Conservation (phyloP, 108 stramenopile genomes). For the Discostella pseudostelligera region DNA sequence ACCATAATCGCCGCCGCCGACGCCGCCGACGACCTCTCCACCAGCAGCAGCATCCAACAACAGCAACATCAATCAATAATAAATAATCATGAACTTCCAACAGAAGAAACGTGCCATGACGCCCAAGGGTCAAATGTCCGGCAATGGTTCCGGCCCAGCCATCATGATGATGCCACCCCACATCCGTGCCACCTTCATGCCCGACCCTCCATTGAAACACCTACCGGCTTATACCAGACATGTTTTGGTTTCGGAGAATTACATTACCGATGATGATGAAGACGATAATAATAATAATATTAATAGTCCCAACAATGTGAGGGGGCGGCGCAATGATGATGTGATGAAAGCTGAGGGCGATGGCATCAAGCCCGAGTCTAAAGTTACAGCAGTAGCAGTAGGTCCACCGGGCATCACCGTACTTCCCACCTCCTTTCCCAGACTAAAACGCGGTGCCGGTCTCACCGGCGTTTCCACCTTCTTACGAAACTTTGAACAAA, state of each 20-base stretch:
- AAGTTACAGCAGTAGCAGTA: not conserved
- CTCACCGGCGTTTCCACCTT: slow-evolving; percentile 55
- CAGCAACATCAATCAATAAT: not conserved
- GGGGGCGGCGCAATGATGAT: too few species aligned
- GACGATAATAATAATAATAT: slow-evolving; percentile 24
- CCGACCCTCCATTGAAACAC: slow-evolving; percentile 75
- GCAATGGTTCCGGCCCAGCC: slow-evolving; percentile 73
- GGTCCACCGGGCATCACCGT: slow-evolving; percentile 17
- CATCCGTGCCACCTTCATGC: slow-evolving; percentile 86
- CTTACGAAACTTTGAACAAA: slow-evolving; percentile 64
- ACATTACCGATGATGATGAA: slow-evolving; percentile 48
- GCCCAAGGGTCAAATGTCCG: slow-evolving; percentile 81
- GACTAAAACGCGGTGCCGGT: slow-evolving; percentile 26
- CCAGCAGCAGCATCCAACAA: too few species aligned
- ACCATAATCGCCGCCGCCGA: too few species aligned
- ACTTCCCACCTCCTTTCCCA: slow-evolving; percentile 38
- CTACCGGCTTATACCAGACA: slow-evolving; percentile 54
- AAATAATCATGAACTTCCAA: slow-evolving; percentile 29
- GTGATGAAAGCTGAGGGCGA: too few species aligned
- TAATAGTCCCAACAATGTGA: not conserved
- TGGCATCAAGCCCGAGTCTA: too few species aligned
- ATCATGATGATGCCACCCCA: slow-evolving; percentile 91
- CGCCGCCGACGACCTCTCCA: too few species aligned
- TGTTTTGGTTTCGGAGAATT: slow-evolving; percentile 24
- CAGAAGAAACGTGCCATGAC: slow-evolving; percentile 51